These are phyloP conservation scores for Vanrija humicola DNA, from an alignment of 1,284 basidiomycete genomes.

Conservation along the genomic window DNA sequence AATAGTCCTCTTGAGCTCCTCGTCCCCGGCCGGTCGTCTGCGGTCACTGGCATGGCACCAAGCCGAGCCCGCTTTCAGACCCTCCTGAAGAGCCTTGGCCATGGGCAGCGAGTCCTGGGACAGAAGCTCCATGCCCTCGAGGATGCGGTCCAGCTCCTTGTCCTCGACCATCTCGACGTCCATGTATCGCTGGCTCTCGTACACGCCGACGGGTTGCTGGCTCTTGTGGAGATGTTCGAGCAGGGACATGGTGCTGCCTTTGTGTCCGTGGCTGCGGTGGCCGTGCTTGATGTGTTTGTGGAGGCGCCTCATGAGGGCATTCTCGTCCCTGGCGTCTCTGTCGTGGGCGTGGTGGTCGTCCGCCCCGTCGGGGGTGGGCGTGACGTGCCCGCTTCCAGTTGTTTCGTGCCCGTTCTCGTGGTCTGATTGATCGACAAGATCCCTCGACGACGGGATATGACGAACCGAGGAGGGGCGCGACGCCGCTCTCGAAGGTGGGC, in stretches of 20 bases:
- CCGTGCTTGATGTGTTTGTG: not conserved
- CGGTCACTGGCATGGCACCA: constrained; percentile 21
- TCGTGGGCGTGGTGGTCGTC: not conserved
- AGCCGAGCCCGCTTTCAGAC: constrained; percentile 26
- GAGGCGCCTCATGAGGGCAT: not conserved
- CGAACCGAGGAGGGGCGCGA: constrained; percentile 15
- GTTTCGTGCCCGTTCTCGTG: too few relatives aligned
- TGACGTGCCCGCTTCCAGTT: too few relatives aligned
- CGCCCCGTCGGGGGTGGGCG: too few relatives aligned
- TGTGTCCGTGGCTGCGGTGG: constrained; percentile 7
- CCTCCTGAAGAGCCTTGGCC: constrained; percentile 27
- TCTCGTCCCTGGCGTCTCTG: not conserved
- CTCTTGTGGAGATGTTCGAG: constrained; percentile 39
- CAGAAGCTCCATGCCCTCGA: constrained; percentile 57
- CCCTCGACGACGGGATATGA: too few relatives aligned
- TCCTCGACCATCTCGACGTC: constrained; percentile 60
- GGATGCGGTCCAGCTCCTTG: constrained; percentile 54
- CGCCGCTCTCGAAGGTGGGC: not conserved
- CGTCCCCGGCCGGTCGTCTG: not conserved
- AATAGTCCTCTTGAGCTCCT: not conserved
- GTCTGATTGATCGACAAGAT: too few relatives aligned
- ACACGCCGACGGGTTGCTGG: constrained; percentile 69
- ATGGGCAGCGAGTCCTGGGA: constrained; percentile 59
- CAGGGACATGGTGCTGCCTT: constrained; percentile 33
- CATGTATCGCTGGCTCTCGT: constrained; percentile 72